Base-by-base conservation (phyloP, 2,329 filamentous ascomycete species). In the Fusarium praegraminearum region DNA sequence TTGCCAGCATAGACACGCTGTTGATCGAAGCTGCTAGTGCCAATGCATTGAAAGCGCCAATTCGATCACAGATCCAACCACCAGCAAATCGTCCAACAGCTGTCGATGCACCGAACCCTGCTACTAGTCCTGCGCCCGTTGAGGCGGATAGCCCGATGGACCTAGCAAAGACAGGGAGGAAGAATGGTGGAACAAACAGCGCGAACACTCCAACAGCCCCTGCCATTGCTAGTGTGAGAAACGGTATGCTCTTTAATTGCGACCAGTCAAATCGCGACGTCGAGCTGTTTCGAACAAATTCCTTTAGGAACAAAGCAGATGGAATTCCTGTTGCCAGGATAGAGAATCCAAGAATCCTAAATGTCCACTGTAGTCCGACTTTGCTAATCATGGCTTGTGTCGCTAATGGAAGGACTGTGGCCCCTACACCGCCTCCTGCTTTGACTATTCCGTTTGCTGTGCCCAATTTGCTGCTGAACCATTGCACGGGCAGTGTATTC, bases 381-480 rank as follows among this genome's bases (percentile, higher is more conserved):
- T n/a, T 46, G 1, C 46, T 41, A 2, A 50, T 61, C 47, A 66
- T 40, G 0, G 32, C 36, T 11, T 57, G 35, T 2, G 44, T 55
- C 1, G 62, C 55, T 3, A 65, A 1, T 0, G 63, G 46, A 2
- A 53, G 41, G 0, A 66, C 44, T 6, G 49, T 49, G 2, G 63
- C 49, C 0, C 63, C 63, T 1, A 66, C 55, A 1, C 63, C 55
- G 0, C 62, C 63, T 16, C 63, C 62, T 1, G 47, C 40, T 24
- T 66, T 66, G 9, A 66, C 43, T 2, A 66, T 36, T 0, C 63
- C 63, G 7, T 66, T 66, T 0, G 62, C 63, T 8, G 55, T 66
- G 0, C 63, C 63, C 0, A 66, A 55, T 3, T 38, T 65, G 0
- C 36, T 58, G 2, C 49, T 61, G 4, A 66, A 65, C 55, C 62